Conservation (phyloP, 176 grass and related monocot species). For the Cenchrus purpureus region DNA sequence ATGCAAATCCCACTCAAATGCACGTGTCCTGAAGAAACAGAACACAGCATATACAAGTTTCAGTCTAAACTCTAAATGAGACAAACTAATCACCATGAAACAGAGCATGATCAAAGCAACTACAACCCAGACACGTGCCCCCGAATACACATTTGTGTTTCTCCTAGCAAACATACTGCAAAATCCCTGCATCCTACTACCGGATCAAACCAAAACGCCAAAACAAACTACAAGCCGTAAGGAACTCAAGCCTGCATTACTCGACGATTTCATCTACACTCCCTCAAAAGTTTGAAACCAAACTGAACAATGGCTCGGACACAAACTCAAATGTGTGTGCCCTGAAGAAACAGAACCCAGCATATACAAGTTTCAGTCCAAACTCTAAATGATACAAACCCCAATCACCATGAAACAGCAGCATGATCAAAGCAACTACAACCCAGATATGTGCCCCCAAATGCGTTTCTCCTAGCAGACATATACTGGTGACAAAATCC, state of each 20-base stretch:
- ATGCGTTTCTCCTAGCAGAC: neutral
- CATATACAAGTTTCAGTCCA: neutral
- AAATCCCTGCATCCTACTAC: slow-evolving; percentile 1
- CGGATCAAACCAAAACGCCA: neutral
- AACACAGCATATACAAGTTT: neutral
- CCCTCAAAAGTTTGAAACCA: neutral
- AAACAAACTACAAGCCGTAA: neutral
- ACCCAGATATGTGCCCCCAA: neutral
- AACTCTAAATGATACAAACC: neutral
- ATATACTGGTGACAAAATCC: slow-evolving; percentile 25
- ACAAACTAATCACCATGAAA: neutral
- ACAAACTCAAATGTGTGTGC: neutral
- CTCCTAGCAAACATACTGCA: neutral
- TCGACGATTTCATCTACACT: neutral
- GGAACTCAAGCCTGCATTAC: neutral
- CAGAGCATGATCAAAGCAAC: slow-evolving; percentile 7
- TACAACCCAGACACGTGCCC: neutral
- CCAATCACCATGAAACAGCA: slow-evolving; percentile 3
- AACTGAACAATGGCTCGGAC: neutral
- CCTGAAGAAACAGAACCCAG: neutral
- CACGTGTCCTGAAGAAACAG: neutral
- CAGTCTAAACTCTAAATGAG: neutral
- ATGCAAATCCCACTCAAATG: neutral
- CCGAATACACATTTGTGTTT: slow-evolving; percentile 17
- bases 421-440: neutral